Percentiles rank a stretch among this genome's conserved stretches.
Conservation (phyloP, 2,329 filamentous ascomycete genomes). For the Ophiocordyceps sinensis region DNA sequence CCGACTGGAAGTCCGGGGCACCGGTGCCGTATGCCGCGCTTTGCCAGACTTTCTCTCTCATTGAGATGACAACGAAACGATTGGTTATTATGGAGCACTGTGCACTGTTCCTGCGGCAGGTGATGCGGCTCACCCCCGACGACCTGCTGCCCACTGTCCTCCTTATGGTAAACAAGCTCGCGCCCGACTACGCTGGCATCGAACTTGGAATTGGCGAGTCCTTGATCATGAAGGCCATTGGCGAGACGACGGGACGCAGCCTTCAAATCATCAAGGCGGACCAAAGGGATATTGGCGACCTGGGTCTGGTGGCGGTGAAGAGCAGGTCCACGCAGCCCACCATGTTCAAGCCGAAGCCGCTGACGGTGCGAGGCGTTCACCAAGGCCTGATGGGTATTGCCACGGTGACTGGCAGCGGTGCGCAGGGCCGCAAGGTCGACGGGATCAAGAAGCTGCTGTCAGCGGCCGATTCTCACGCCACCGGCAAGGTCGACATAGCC, state of each 20-base stretch:
- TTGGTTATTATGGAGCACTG: conserved; percentile 81
- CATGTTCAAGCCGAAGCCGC: conserved; percentile 92
- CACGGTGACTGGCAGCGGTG: conserved; percentile 70
- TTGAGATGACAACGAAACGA: conserved; percentile 89
- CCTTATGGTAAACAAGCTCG: conserved; percentile 96
- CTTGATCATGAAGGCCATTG: conserved; percentile 96
- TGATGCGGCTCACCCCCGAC: conserved; percentile 76
- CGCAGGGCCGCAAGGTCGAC: conserved; percentile 82
- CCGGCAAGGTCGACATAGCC: conserved; percentile 73
- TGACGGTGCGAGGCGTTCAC: conserved; percentile 78
- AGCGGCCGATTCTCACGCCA: conserved; percentile 60
- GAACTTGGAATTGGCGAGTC: conserved; percentile 98
- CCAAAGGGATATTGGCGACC: conserved; percentile 90
- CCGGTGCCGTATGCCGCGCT: conserved; percentile 91
- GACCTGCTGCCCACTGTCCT: conserved; percentile 81
- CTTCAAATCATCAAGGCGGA: conserved; percentile 84
- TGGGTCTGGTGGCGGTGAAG: conserved; percentile 89
- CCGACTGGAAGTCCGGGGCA: conserved; percentile 80
- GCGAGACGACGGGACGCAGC: conserved; percentile 81
- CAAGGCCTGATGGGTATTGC: conserved; percentile 81
- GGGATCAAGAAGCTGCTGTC: conserved; percentile 95
- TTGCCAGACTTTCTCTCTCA: conserved; percentile 84
- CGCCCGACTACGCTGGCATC: conserved; percentile 90
- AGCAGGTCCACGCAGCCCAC: conserved; percentile 90
- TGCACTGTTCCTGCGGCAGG: conserved; percentile 80